A percentile compares a stretch with the other conserved stretches of the same genome.
Conservation (phyloP, 495 filamentous ascomycete genomes). For the Endocarpon pusillum region DNA sequence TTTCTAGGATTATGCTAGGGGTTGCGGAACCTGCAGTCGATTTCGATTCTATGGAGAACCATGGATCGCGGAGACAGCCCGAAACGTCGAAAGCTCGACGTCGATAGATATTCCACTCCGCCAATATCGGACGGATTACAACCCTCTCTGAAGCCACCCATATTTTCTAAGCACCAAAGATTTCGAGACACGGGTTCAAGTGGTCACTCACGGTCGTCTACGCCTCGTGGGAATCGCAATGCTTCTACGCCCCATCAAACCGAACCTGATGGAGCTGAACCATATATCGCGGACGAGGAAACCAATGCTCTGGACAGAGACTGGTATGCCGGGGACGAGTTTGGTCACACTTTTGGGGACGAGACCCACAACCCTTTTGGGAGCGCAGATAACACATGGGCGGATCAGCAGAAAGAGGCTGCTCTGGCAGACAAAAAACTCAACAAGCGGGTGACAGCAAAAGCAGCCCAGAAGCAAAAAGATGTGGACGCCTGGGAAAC, state of each 20-base stretch:
- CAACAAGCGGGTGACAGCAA: constrained; percentile 48
- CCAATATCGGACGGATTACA: constrained; percentile 15
- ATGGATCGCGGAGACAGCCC: constrained; percentile 27
- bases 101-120: constrained; percentile 28
- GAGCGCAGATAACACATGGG: constrained; percentile 44
- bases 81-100: constrained; percentile 45
- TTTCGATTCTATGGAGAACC: neutral
- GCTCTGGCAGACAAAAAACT: constrained; percentile 59
- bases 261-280: constrained; percentile 36
- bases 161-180: constrained; percentile 16
- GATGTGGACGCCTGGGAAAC: constrained; percentile 97
- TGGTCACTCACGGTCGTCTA: constrained; percentile 22
- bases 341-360: constrained; percentile 61
- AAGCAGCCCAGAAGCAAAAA: constrained; percentile 68
- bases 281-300: constrained; percentile 26
- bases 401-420: constrained; percentile 54
- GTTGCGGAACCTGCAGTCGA: too few relatives aligned
- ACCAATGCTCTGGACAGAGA: constrained; percentile 64
- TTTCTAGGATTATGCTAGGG: too few relatives aligned
- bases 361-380: constrained; percentile 57
- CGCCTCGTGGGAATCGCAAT: constrained; percentile 28
- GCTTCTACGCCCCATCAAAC: constrained; percentile 29
- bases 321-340: constrained; percentile 72
- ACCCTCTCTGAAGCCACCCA: constrained; percentile 9
- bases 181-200: constrained; percentile 11